These are phyloP conservation scores for Schwanniomyces etchellsii DNA, from an alignment of 1,139 yeast genomes.

Conservation along the genomic window DNA sequence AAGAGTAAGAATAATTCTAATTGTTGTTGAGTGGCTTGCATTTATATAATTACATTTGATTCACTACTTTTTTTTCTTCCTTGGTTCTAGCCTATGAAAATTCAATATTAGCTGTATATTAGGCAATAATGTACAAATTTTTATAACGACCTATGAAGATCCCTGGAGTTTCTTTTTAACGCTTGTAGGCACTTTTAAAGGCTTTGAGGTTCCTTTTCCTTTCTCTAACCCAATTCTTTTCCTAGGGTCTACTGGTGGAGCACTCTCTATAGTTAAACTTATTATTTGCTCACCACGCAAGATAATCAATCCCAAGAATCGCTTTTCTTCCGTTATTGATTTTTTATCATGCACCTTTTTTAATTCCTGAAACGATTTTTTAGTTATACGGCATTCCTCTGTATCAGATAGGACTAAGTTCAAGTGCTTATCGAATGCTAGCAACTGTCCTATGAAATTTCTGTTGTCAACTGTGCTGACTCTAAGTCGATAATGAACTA, in stretches of 20 bases:
- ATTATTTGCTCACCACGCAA: conserved; percentile 87
- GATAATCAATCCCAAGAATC: conserved; percentile 75
- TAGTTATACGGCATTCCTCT: conserved; percentile 75
- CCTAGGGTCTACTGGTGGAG: conserved; percentile 53
- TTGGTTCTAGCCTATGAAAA: too few species aligned
- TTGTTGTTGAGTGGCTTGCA: conserved; percentile 50
- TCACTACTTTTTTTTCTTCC: not conserved
- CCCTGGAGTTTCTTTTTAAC: conserved; percentile 11
- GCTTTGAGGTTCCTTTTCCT: conserved; percentile 42
- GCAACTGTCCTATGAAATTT: conserved; percentile 68
- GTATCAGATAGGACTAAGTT: conserved; percentile 82
- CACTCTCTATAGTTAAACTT: conserved; percentile 76
- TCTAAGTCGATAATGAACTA: conserved; percentile 68
- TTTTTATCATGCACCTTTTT: conserved; percentile 18
- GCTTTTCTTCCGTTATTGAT: conserved; percentile 47
- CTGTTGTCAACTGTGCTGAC: conserved; percentile 73
- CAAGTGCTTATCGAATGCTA: conserved; percentile 88
- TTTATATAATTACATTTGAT: not conserved
- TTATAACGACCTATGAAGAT: not conserved
- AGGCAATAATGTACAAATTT: not conserved
- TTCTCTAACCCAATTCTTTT: conserved; percentile 35
- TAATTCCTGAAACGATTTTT: conserved; percentile 44
- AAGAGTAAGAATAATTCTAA: conserved; percentile 55
- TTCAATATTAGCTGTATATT: too few species aligned
- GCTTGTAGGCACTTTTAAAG: conserved; percentile 29